Percentiles rank a stretch among this genome's conserved stretches.
Conservation (phyloP, 768 basidiomycete genomes). For the Gymnopilus junonius region DNA sequence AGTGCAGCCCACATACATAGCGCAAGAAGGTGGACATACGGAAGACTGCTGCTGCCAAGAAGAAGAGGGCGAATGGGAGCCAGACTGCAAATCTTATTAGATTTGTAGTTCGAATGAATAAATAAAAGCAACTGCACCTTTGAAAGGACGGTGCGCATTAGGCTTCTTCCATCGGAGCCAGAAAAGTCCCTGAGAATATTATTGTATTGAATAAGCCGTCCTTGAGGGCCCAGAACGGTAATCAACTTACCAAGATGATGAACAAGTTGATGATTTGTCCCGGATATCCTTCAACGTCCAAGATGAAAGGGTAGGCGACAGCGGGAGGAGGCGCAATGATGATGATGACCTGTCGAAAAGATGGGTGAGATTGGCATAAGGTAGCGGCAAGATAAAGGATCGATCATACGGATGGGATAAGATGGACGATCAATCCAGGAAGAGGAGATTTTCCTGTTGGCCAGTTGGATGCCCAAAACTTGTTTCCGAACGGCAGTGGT, state of each 20-base stretch:
- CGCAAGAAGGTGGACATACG: conserved; percentile 35
- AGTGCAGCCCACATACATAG: not conserved
- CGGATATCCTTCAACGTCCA: conserved; percentile 60
- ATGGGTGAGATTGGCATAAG: not conserved
- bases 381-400: not conserved
- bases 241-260: conserved; percentile 50
- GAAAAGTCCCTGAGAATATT: conserved; percentile 49
- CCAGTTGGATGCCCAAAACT: conserved; percentile 68
- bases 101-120: too few relatives aligned
- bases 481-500: conserved; percentile 62
- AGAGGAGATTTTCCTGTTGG: conserved; percentile 60
- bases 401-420: conserved; percentile 51
- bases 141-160: conserved; percentile 53
- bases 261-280: conserved; percentile 60
- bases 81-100: conserved; percentile 43
- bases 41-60: conserved; percentile 53
- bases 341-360: conserved; percentile 42
- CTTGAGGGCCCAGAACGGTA: not conserved
- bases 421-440: conserved; percentile 57
- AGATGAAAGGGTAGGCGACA: conserved; percentile 64
- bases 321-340: conserved; percentile 57
- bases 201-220: not conserved
- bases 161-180: conserved; percentile 59
- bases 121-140: conserved; percentile 31
- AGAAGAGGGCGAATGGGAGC: conserved; percentile 59